Evolutionary conservation across 805 yeast genomes (phyloP).

Genomic region (Lachancea meyersii): DNA sequence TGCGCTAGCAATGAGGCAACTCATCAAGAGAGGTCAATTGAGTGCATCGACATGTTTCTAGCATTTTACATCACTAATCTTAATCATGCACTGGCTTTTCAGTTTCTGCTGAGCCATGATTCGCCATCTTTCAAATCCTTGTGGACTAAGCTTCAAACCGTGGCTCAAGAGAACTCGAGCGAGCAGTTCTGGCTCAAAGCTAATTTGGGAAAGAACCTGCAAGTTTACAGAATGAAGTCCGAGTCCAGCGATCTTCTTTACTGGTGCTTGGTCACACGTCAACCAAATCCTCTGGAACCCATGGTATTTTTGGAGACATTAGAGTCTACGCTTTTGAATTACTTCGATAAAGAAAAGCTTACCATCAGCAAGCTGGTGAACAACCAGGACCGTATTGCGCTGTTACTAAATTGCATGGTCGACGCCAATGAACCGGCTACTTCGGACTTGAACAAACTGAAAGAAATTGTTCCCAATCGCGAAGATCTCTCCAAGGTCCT

Average conservation of each 20-base stretch:
- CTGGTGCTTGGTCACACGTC: conserved; percentile 21
- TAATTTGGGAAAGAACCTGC: conserved; percentile 20
- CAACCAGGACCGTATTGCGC: conserved; percentile 62
- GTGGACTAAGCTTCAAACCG: conserved; percentile 20
- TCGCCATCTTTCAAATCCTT: conserved; percentile 26
- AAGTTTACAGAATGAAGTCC: conserved; percentile 22
- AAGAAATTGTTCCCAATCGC: conserved; percentile 59
- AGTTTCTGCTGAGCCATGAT: conserved; percentile 24
- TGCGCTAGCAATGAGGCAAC: no score
- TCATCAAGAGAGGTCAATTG: background rate
- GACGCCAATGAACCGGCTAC: conserved; percentile 71
- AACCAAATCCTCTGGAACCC: conserved; percentile 47
- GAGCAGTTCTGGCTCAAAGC: conserved; percentile 19
- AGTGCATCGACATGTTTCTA: conserved; percentile 18
- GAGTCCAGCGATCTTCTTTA: conserved; percentile 18
- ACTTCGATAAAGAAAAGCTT: conserved; percentile 49
- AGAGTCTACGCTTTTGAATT: conserved; percentile 48
- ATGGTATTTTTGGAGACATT: conserved; percentile 46
- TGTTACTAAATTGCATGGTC: conserved; percentile 69
- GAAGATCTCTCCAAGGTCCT: conserved; percentile 32
- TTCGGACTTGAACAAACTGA: conserved; percentile 60
- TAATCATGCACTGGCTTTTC: conserved; percentile 22
- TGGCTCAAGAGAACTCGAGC: conserved; percentile 17
- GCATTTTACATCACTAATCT: conserved; percentile 29
- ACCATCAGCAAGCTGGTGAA: conserved; percentile 54